These are phyloP conservation scores for Botrytis sinoallii DNA, from an alignment of 2,329 filamentous ascomycete genomes.

Conservation along the genomic window DNA sequence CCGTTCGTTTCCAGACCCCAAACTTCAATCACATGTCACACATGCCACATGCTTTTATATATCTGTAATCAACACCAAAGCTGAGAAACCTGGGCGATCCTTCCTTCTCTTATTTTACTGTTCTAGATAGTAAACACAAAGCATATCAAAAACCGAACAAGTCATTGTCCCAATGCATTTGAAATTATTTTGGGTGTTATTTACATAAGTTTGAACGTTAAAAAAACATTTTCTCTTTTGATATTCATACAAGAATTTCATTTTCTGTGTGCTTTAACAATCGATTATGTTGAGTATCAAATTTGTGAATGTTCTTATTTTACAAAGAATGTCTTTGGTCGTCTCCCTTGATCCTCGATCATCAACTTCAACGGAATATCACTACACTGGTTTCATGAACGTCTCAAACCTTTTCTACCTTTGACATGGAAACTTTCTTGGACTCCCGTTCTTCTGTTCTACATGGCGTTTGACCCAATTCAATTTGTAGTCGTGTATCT, in stretches of 20 bases:
- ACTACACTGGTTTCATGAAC: background rate
- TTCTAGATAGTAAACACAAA: background rate
- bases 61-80: background rate
- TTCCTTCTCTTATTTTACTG: background rate
- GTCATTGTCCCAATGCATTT: background rate
- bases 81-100: background rate
- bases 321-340: background rate
- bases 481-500: background rate
- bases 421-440: background rate
- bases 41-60: background rate
- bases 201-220: background rate
- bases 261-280: background rate
- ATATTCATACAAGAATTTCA: background rate
- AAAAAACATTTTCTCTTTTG: background rate
- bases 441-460: background rate
- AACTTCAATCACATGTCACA: background rate
- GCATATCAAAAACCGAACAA: background rate
- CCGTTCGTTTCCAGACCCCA: background rate
- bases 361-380: background rate
- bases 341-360: no score
- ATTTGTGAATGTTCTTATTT: background rate
- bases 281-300: background rate
- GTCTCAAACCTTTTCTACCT: background rate
- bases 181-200: background rate
- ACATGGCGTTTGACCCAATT: background rate